A percentile compares a stretch with the other conserved stretches of the same genome.
These are phyloP conservation scores for Rhodosporidiobolus sp. DNA, from an alignment of 768 basidiomycete species.

Conservation along the genomic window DNA sequence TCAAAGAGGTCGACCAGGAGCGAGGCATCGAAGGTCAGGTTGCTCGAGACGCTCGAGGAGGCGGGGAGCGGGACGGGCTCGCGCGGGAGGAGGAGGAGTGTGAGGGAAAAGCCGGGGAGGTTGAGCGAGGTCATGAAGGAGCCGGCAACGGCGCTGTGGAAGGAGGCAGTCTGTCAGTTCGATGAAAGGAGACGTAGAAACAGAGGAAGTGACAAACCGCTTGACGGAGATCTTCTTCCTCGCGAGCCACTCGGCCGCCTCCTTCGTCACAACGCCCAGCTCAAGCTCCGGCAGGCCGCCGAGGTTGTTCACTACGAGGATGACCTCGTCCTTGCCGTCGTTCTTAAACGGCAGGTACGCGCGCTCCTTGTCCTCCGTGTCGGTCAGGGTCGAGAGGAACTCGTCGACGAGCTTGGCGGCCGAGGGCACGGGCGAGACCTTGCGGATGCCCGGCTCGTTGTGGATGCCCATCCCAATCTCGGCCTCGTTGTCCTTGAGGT, in stretches of 20 bases:
- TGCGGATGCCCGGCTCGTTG: constrained; percentile 52
- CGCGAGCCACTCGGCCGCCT: constrained; percentile 35
- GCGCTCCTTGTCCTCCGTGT: constrained; percentile 50
- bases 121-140: constrained; percentile 50
- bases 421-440: constrained; percentile 37
- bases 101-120: constrained; percentile 53
- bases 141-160: constrained; percentile 38
- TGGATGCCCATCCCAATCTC: constrained; percentile 51
- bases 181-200: too few species aligned
- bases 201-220: constrained; percentile 7
- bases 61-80: constrained; percentile 28
- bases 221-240: constrained; percentile 41
- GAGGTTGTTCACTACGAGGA: constrained; percentile 52
- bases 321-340: constrained; percentile 46
- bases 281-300: constrained; percentile 46
- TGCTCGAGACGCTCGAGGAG: background rate
- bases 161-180: background rate
- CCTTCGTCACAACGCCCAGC: constrained; percentile 41
- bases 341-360: constrained; percentile 49
- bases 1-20: constrained; percentile 50
- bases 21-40: constrained; percentile 42
- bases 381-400: constrained; percentile 48
- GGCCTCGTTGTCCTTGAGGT: constrained; percentile 48
- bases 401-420: constrained; percentile 46
- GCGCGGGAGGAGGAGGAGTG: constrained; percentile 49